A percentile compares a stretch with the other conserved stretches of the same genome.
phyloP scores from a whole-genome alignment of 2,329 filamentous ascomycete species.

The Diaporthe australafricana region DNA sequence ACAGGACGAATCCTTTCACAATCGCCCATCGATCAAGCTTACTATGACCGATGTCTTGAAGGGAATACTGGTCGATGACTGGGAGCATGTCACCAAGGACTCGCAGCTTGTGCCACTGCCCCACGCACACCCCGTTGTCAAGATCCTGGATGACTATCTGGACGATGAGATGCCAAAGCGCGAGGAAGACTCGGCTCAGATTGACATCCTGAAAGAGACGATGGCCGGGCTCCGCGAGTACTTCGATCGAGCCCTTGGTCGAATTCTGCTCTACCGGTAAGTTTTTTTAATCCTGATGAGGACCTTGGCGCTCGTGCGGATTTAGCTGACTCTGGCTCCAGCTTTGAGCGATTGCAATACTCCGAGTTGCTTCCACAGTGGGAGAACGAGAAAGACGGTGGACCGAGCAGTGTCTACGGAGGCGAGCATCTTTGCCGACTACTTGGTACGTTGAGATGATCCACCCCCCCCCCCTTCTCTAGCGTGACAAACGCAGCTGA shows the following conservation, averaged over 20 bases:
- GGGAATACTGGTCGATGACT: slow-evolving; percentile 94
- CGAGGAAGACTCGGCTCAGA: slow-evolving; percentile 73
- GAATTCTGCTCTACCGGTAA: slow-evolving; percentile 86
- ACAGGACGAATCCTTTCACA: slow-evolving; percentile 90
- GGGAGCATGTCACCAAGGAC: slow-evolving; percentile 98
- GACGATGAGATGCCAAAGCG: slow-evolving; percentile 76
- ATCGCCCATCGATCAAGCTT: slow-evolving; percentile 86
- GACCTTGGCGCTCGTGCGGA: background rate
- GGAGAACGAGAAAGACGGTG: slow-evolving; percentile 72
- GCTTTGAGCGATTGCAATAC: slow-evolving; percentile 92
- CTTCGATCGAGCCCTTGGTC: slow-evolving; percentile 89
- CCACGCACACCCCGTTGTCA: slow-evolving; percentile 77
- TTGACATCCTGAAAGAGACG: slow-evolving; percentile 91
- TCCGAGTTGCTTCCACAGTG: slow-evolving; percentile 80
- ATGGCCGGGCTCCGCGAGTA: slow-evolving; percentile 89
- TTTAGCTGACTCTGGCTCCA: slow-evolving; percentile 46
- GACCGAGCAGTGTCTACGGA: slow-evolving; percentile 84
- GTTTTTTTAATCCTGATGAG: slow-evolving; percentile 36
- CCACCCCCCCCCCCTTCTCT: background rate
- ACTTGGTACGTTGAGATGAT: slow-evolving; percentile 73
- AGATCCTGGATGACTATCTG: slow-evolving; percentile 85
- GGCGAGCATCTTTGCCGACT: slow-evolving; percentile 91
- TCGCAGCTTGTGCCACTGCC: slow-evolving; percentile 89
- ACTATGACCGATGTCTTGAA: slow-evolving; percentile 91
- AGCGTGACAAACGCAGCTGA: background rate